Base-by-base conservation (phyloP, 2,329 filamentous ascomycete species). In the Periconia digitata region DNA sequence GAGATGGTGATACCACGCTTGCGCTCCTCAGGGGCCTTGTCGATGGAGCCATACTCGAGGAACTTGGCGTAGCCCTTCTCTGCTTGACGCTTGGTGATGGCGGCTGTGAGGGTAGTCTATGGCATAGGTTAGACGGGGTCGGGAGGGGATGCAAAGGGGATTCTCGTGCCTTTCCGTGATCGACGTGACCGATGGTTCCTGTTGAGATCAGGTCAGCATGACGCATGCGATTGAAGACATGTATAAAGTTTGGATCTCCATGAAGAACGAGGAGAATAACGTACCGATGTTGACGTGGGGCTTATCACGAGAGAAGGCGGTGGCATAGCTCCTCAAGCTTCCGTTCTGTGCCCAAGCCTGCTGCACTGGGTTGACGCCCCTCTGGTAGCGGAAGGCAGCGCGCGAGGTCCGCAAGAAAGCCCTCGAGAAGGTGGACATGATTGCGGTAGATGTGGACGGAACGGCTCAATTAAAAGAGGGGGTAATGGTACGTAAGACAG, bases 1-100 rank as follows among this genome's bases (percentile, higher is more conserved):
- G 94, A 92, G 73, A 99, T 99, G 73, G 94, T 99, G 78, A 99
- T 99, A 86, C 94, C 94, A 84, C 94, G 92, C 84, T 97, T 97
- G 72, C 94, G 89, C 84, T 99, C 94, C 79, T 99, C 94, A 59
- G 94, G 94, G 46, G 94, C 94, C 81, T 97, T 99, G 81, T 99
- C 94, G 73, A 99, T 99, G 70, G 94, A 80, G 72, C 90, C 91
- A 82, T 99, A 99, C 47, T 97, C 94, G 72, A 97, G 87, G 81
- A 94, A 99, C 78, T 79, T 91, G 72, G 94, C 94, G 66, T 90
- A 80, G 53, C 94, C 92, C 81, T 96, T 96, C 71, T 92, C 89
- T 63, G 94, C 85, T 77, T 97, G 94, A 73, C 92, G 85, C 82
- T 99, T 99, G 69, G 94, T 99, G 79, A 99, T 99, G 71, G 94